Evolutionary conservation across 2,329 filamentous ascomycete genomes (phyloP), one percentile per base, ranked within the genome.

Genomic region (Triangularia verruculosa): DNA sequence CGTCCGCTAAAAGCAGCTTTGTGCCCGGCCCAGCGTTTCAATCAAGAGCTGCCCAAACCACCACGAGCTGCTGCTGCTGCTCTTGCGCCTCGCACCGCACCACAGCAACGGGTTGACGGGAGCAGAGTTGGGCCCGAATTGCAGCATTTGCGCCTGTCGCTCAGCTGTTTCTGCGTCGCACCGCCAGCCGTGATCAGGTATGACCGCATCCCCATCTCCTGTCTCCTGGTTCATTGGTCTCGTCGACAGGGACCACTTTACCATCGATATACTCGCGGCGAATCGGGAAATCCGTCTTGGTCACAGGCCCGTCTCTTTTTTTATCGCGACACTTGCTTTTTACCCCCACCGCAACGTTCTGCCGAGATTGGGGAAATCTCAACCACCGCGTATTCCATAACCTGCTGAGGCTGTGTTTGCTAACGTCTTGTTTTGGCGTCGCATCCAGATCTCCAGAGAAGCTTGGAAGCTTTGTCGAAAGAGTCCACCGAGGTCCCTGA

Each of bases 251-350:
- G 57, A 55, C 59, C 66, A 66, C 66, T 67, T 61, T 68, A 58
- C 56, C 61, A 61, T 66, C 63, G 63, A 64, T 69, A 63, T 68
- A 65, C 61, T 62, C 61, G 64, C 65, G 64, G 65, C 69, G 67
- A 67, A 69, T 69, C 66, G 65, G 64, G 64, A 66, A 52, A 59
- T 60, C 60, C 17, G 55, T 9, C 62, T 30, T 25, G 59, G 67
- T 69, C 68, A 68, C 68, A 67, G 63, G 62, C 64, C n/a, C 34
- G 28, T 51, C 57, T 63, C 59, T 61, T 64, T 59, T 51, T 59
- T 25, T 60, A 61, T 68, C 58, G 65, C 62, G 59, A 65, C 43
- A 63, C 28, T 51, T 34, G 27, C 24, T 63, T 64, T 66, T 60
- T 52, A 52, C 58, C 63, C 62, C 63, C 63, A 51, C 64, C 51